phyloP scores from a whole-genome alignment of 1,284 basidiomycete genomes.

The Cronartium ribicola region DNA sequence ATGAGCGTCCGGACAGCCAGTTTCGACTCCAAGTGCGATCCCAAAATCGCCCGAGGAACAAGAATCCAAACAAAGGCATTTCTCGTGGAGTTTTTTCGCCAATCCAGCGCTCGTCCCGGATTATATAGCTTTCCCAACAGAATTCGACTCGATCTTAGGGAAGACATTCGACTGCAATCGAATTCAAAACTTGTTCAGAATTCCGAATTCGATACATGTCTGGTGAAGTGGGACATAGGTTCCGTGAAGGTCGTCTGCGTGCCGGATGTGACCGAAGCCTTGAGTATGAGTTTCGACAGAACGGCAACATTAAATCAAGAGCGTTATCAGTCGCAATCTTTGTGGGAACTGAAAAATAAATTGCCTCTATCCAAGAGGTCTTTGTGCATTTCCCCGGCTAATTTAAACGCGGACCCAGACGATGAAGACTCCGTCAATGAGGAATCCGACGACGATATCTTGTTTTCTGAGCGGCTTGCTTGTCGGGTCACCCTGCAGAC shows the following conservation, averaged over 20 bases:
- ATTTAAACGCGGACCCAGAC: neutral
- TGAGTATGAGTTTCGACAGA: neutral
- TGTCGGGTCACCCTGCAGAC: slow-evolving; percentile 35
- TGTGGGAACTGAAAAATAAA: slow-evolving; percentile 33
- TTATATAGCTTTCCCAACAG: slow-evolving; percentile 44
- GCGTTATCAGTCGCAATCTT: slow-evolving; percentile 20
- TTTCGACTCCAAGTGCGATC: slow-evolving; percentile 33
- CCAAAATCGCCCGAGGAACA: slow-evolving; percentile 21
- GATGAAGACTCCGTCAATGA: slow-evolving; percentile 3
- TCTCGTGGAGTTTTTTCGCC: slow-evolving; percentile 34
- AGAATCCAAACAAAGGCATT: slow-evolving; percentile 8
- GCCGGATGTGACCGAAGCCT: slow-evolving; percentile 26
- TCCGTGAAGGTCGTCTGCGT: slow-evolving; percentile 17
- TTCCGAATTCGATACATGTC: slow-evolving; percentile 35
- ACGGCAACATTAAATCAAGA: slow-evolving; percentile 2
- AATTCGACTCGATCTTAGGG: slow-evolving; percentile 56
- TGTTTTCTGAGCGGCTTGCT: slow-evolving; percentile 14
- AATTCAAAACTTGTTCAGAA: slow-evolving; percentile 51
- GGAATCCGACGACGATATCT: slow-evolving; percentile 14
- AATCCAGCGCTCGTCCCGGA: slow-evolving; percentile 30
- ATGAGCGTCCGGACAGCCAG: slow-evolving; percentile 13
- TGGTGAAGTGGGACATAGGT: slow-evolving; percentile 34
- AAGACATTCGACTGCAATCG: slow-evolving; percentile 63
- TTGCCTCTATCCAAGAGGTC: neutral
- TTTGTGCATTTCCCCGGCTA: neutral